Base-by-base conservation (phyloP, 2,329 filamentous ascomycete genomes). In the Botrytis tulipae region DNA sequence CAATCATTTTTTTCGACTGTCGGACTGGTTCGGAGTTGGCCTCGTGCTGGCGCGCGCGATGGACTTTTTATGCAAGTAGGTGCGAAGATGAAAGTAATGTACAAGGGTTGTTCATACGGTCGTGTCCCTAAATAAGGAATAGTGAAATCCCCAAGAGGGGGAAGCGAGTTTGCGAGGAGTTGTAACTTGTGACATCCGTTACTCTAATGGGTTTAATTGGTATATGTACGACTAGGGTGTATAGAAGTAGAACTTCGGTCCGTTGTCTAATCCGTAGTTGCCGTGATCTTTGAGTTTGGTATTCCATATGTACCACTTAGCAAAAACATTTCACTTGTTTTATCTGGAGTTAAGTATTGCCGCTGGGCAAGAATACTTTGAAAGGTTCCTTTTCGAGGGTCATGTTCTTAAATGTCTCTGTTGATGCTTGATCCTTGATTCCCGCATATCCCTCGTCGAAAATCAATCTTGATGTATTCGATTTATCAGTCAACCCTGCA, bases 401-500 rank as follows among this genome's bases (percentile, higher is more conserved):
- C 18, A 25, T 20, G 22, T 57, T 59, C 29, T 57, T 42, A 8
- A 42, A 37, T 72, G 46, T 67, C 70, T 72, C 25, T 66, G 29
- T 67, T 72, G 59, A 66, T 67, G 70, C 60, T 54, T 57, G 48
- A 68, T 68, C 70, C 70, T 68, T 60, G 70, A 42, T 46, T 72
- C 62, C 62, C 70, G 70, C 70, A n/a, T 60, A 16, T 54, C 66
- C 70, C 70, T 72, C 70, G 70, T 70, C 57, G 72, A 54, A 57
- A 70, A 63, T 73, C 72, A 54, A 54, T 37, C 37, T 51, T 22
- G 44, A 57, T 46, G 32, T 32, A 42, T 57, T 66, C 25, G 40
- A 29, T 44, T 59, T 67, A n/a, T 66, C 71, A 29, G 65, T 54
- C 61, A 48, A 48, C 29, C 61, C 60, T 66, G 70, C 59, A 65